Evolutionary conservation across 106 monocot genomes (phyloP).

Genomic region (Dioscorea zingiberensis): DNA sequence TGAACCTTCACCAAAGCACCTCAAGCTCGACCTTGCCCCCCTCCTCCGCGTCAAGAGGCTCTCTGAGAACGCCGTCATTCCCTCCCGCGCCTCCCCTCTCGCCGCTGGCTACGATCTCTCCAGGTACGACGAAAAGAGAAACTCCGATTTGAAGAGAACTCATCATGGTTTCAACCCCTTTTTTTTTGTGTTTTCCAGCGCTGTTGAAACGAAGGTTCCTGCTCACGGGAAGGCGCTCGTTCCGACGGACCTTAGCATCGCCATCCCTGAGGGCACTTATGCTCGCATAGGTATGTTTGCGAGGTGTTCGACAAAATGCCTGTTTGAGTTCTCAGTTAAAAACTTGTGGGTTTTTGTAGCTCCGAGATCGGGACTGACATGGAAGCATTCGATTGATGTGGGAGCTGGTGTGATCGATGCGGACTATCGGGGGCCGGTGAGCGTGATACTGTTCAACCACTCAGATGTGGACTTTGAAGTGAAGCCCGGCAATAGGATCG

Average conservation of each 20-base stretch:
- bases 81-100: conserved; percentile 45
- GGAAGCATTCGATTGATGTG: conserved; percentile 89
- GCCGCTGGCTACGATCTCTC: conserved; percentile 88
- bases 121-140: conserved; percentile 25
- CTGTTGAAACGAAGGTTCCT: conserved; percentile 45
- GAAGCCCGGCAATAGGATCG: conserved; percentile 63
- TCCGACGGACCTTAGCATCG: conserved; percentile 84
- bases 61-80: conserved; percentile 54
- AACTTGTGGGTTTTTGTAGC: conserved; percentile 26
- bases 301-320: conserved; percentile 2
- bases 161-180: neutral
- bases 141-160: neutral
- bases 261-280: conserved; percentile 69
- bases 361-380: conserved; percentile 72
- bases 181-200: conserved; percentile 27
- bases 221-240: conserved; percentile 73
- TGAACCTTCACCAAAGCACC: conserved; percentile 35
- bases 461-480: conserved; percentile 71
- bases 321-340: neutral
- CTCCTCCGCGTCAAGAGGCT: conserved; percentile 66
- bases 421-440: conserved; percentile 72
- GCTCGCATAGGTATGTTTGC: conserved; percentile 52
- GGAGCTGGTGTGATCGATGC: conserved; percentile 88
- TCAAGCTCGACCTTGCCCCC: conserved; percentile 23
- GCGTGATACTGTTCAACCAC: conserved; percentile 76